Evolutionary conservation across 2,329 filamentous ascomycete species (phyloP), one percentile per base, ranked within the genome.

Genomic region (Aspergillus nomiae): DNA sequence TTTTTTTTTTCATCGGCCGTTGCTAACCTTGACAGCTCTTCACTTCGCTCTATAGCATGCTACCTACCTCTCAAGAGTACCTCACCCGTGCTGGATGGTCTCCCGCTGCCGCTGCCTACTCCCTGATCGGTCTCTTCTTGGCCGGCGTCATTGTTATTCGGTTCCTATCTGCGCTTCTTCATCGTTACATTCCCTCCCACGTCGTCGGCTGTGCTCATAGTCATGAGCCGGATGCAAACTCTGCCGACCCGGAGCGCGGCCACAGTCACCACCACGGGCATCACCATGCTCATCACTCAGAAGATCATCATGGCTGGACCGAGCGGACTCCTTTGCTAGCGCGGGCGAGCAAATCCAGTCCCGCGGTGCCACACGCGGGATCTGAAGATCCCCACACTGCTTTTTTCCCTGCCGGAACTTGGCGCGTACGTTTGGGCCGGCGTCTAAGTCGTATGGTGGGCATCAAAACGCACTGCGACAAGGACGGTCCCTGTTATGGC

Each of bases 11-110:
- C 9, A 9, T 26, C 68, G 87, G 53, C 30, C 32, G 10, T 65
- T n/a, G 43, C 62, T 56, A 53, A 48, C 45, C 32, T 24, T 43
- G 45, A 12, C 45, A 97, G 93, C 86, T 97, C 46, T 97, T 97
- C 78, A 97, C 94, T 41, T 89, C 94, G 1, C 80, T 98, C 34
- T 96, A 94, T 77, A 95, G 89, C 77, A 97, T 98, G 91, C 85
- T 98, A 9, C 94, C 94, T 11, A 92, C 92, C 24, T 89, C 94
- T 2, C 93, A 90, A 73, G 83, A 83, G 45, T 97, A 96, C 73
- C 84, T 99, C 4, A 82, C 85, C 63, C 83, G 88, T 60, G 90
- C 88, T 58, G 89, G 88, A 19, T 89, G 89, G 77, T 84, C 86
- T 9, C 83, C 91, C 3, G 86, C 89, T 65, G 74, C 80, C 2